Percentiles rank a stretch among this genome's conserved stretches.
These are phyloP conservation scores for Spathaspora passalidarum DNA, from an alignment of 805 yeast species.

Conservation along the genomic window DNA sequence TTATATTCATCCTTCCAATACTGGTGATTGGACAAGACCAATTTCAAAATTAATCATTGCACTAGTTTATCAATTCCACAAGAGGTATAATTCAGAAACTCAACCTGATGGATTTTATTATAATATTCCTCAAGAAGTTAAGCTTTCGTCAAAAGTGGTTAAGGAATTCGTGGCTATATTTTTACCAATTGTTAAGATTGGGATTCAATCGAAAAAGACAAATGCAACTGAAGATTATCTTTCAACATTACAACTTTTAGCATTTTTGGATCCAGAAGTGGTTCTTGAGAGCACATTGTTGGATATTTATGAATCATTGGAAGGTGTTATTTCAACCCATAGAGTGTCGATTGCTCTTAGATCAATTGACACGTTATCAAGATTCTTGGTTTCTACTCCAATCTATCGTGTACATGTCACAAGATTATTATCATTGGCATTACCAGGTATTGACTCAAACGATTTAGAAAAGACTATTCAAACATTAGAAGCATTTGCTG, in stretches of 20 bases:
- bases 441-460: constrained; percentile 86
- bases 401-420: constrained; percentile 76
- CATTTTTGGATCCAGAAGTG: constrained; percentile 55
- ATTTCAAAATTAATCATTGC: constrained; percentile 65
- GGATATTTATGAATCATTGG: constrained; percentile 77
- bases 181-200: constrained; percentile 56
- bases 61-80: constrained; percentile 58
- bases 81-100: constrained; percentile 51
- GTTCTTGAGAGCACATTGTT: constrained; percentile 54
- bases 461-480: constrained; percentile 72
- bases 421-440: constrained; percentile 61
- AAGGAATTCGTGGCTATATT: constrained; percentile 49
- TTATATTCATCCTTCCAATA: constrained; percentile 87
- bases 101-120: constrained; percentile 26
- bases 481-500: constrained; percentile 65
- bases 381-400: constrained; percentile 63
- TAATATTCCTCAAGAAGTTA: constrained; percentile 26
- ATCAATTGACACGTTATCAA: constrained; percentile 59
- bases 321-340: constrained; percentile 71
- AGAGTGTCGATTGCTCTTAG: constrained; percentile 72
- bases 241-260: constrained; percentile 57
- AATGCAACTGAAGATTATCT: constrained; percentile 56
- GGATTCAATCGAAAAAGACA: constrained; percentile 74
- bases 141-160: constrained; percentile 30
- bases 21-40: constrained; percentile 81